Base-by-base conservation (phyloP, 768 basidiomycete genomes). In the Boletus patriciae region DNA sequence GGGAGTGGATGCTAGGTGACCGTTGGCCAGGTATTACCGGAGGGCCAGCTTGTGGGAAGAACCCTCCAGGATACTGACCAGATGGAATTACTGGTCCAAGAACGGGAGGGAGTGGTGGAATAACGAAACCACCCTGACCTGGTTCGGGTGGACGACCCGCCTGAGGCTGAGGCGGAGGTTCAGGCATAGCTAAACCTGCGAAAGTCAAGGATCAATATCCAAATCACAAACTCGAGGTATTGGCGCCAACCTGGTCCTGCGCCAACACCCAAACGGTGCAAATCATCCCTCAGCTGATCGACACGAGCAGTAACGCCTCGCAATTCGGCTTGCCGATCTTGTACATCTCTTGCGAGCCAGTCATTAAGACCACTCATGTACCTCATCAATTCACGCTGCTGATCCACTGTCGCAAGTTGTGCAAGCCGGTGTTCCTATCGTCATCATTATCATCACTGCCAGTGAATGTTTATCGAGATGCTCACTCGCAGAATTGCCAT, bases 331-430 rank as follows among this genome's bases (percentile, higher is more conserved):
- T 90, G 90, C 23, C 92, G 85, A 70, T 92, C 89, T 45, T 80
- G 78, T 0, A 91, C 89, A 68, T 94, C 92, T 34, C 85, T 80
- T 54, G 80, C 85, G 16, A 94, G 74, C 92, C 92, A 94, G 34
- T 83, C 80, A 60, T 93, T 94, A 33, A 93, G 74, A 2, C 78
- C 81, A 46, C 81, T 67, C 82, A 94, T 86, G 62, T 94, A 92
- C 50, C 87, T 76, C 82, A 90, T 90, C 49, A 91, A 74, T 66
- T 89, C 88, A 38, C 88, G 80, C 61, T 90, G 89, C 64, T 92
- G 89, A 46, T 88, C 86, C 15, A 91, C 80, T 27, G 87, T 87
- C 0, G 88, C 89, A 19, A 83, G 70, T 68, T 90, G 87, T 1
- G 87, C 87, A 6, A 83, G 70, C 4, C 86, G 86, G 69, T 88